These are phyloP conservation scores for Tanacetum coccineum DNA, from an alignment of 129 eudicot genomes.

Conservation along the genomic window DNA sequence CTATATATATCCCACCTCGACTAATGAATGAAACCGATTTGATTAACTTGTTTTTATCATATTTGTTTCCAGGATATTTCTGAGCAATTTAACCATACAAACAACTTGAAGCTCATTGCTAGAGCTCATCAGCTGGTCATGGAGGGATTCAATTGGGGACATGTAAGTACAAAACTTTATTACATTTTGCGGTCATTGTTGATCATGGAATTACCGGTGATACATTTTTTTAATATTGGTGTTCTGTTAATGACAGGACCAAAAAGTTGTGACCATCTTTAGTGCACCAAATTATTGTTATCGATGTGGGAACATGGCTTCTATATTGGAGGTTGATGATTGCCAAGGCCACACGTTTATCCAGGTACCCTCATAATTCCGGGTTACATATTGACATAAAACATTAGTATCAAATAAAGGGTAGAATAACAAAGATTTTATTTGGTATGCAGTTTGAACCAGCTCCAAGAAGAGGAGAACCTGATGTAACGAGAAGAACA, in stretches of 20 bases:
- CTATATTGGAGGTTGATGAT: slow-evolving; percentile 82
- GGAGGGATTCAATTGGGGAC: slow-evolving; percentile 93
- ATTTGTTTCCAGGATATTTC: slow-evolving; percentile 60
- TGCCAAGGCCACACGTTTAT: slow-evolving; percentile 42
- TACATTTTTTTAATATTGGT: slow-evolving; percentile 20
- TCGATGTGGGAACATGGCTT: slow-evolving; percentile 91
- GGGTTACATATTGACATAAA: too few relatives aligned
- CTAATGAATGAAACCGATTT: background rate
- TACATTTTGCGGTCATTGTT: background rate
- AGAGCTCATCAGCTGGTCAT: slow-evolving; percentile 92
- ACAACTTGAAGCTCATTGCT: slow-evolving; percentile 69
- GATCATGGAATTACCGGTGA: too few relatives aligned
- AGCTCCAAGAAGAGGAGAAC: slow-evolving; percentile 92
- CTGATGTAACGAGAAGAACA: slow-evolving; percentile 85
- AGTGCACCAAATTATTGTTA: slow-evolving; percentile 90
- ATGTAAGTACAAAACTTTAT: slow-evolving; percentile 33
- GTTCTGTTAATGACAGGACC: slow-evolving; percentile 46
- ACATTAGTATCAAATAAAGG: background rate
- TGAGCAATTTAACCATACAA: slow-evolving; percentile 77
- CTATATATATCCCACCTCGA: background rate
- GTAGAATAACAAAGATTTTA: background rate
- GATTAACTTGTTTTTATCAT: background rate
- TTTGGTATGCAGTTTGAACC: slow-evolving; percentile 74
- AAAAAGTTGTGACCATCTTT: slow-evolving; percentile 80
- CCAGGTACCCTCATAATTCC: slow-evolving; percentile 2